A percentile compares a stretch with the other conserved stretches of the same genome.
Evolutionary conservation across 352 stramenopile genomes (phyloP).

Genomic region (Pythium periplocum): DNA sequence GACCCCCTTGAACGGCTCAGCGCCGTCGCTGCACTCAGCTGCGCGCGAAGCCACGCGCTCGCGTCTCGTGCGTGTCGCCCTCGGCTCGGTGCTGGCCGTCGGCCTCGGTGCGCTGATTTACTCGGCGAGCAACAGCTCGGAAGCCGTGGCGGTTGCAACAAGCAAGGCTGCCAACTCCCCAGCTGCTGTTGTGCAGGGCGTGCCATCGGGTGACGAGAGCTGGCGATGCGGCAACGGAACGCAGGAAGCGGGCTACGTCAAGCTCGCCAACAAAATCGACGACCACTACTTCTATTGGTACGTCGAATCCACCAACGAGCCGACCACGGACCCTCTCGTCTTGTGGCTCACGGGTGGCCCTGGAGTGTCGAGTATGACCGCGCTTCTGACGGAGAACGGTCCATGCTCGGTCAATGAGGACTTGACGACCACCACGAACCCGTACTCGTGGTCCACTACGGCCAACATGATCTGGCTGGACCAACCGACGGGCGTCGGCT

Average conservation of each 20-base stretch:
- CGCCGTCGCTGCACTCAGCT: too few relatives aligned
- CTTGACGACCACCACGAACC: conserved; percentile 38
- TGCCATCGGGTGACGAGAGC: not conserved
- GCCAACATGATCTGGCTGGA: conserved; percentile 77
- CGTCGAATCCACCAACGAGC: conserved; percentile 25
- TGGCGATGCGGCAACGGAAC: not conserved
- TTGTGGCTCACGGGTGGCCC: conserved; percentile 66
- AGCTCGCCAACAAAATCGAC: conserved; percentile 35
- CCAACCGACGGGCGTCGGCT: conserved; percentile 60
- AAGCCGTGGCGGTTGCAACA: not conserved
- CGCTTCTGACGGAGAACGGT: conserved; percentile 54
- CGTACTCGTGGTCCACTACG: conserved; percentile 53
- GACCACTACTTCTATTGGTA: conserved; percentile 60
- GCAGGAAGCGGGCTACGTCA: conserved; percentile 33
- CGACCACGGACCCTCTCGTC: conserved; percentile 43
- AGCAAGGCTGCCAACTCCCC: too few relatives aligned
- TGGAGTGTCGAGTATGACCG: conserved; percentile 54
- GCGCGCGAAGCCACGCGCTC: too few relatives aligned
- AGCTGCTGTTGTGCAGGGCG: too few relatives aligned
- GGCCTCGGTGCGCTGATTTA: not conserved
- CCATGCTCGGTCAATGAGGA: conserved; percentile 51
- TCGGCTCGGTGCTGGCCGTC: not conserved
- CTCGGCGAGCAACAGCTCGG: not conserved
- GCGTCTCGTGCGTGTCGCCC: not conserved
- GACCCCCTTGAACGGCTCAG: too few relatives aligned